Evolutionary conservation across 2,329 filamentous ascomycete species (phyloP).

Genomic region (Stachybotrys echinatus): DNA sequence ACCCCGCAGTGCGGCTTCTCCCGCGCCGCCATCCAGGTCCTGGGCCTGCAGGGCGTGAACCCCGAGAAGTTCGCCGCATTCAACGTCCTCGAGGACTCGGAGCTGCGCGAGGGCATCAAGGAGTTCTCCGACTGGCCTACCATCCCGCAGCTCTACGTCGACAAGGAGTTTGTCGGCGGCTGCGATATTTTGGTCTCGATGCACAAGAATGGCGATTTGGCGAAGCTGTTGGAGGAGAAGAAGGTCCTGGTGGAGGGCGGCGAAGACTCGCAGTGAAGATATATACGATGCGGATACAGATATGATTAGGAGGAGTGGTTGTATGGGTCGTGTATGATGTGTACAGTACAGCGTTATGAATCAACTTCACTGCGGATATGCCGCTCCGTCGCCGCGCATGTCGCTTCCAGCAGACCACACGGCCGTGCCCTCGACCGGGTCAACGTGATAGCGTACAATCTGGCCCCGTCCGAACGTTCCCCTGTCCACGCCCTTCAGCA

Average conservation of each 20-base stretch:
- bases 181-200: constrained; percentile 95
- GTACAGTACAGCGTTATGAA: not conserved
- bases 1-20: constrained; percentile 96
- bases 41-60: constrained; percentile 91
- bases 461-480: constrained; percentile 80
- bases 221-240: constrained; percentile 89
- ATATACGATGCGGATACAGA: constrained; percentile 16
- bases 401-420: constrained; percentile 91
- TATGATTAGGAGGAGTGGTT: constrained; percentile 7
- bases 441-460: constrained; percentile 72
- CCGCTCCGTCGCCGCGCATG: constrained; percentile 73
- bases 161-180: constrained; percentile 95
- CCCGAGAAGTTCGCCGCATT: constrained; percentile 96
- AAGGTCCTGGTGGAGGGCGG: constrained; percentile 64
- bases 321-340: constrained; percentile 15
- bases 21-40: constrained; percentile 87
- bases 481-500: constrained; percentile 61
- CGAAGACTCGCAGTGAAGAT: constrained; percentile 29
- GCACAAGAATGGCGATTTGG: constrained; percentile 93
- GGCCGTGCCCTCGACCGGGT: constrained; percentile 59
- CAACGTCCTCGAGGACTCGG: constrained; percentile 90
- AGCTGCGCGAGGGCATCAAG: constrained; percentile 88
- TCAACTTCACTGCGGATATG: constrained; percentile 42
- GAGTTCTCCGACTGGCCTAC: constrained; percentile 99
- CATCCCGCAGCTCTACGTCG: constrained; percentile 92